phyloP scores from a whole-genome alignment of 1,284 basidiomycete genomes.

The Irpex sp. region DNA sequence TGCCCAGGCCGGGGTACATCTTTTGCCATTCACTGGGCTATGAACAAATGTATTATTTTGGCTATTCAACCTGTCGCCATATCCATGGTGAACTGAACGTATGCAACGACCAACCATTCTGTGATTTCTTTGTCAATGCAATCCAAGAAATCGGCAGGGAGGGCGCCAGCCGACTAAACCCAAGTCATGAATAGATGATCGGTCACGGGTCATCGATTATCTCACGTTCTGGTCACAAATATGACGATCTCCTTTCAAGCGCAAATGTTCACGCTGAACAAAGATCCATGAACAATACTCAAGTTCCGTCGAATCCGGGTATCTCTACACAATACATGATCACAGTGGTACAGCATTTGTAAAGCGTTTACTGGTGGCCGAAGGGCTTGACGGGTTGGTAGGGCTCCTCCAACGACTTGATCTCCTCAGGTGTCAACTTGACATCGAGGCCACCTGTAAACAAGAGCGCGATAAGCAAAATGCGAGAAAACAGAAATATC shows the following conservation, averaged over 20 bases:
- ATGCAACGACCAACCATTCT: too few species aligned
- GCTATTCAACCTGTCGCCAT: too few species aligned
- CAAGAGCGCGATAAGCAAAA: not conserved
- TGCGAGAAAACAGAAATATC: not conserved
- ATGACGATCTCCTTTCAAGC: not conserved
- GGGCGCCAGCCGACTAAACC: too few species aligned
- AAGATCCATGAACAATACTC: not conserved
- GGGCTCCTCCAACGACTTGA: slow-evolving; percentile 30
- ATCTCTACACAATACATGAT: not conserved
- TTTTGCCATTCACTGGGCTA: too few species aligned
- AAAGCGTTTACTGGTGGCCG: slow-evolving; percentile 10
- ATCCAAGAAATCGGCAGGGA: too few species aligned
- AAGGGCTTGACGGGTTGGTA: slow-evolving; percentile 15
- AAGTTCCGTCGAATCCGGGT: not conserved
- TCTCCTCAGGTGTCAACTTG: slow-evolving; percentile 38
- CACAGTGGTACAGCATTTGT: not conserved
- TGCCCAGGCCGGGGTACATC: too few species aligned
- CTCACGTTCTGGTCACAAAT: not conserved
- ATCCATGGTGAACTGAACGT: too few species aligned
- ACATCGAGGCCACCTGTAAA: slow-evolving; percentile 26
- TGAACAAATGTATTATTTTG: too few species aligned
- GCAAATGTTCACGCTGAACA: not conserved
- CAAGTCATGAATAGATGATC: too few species aligned
- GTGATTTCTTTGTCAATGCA: too few species aligned
- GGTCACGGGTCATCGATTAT: not conserved